Evolutionary conservation across 2,329 filamentous ascomycete species (phyloP).

Genomic region (Scopulariopsis brevicaulis): DNA sequence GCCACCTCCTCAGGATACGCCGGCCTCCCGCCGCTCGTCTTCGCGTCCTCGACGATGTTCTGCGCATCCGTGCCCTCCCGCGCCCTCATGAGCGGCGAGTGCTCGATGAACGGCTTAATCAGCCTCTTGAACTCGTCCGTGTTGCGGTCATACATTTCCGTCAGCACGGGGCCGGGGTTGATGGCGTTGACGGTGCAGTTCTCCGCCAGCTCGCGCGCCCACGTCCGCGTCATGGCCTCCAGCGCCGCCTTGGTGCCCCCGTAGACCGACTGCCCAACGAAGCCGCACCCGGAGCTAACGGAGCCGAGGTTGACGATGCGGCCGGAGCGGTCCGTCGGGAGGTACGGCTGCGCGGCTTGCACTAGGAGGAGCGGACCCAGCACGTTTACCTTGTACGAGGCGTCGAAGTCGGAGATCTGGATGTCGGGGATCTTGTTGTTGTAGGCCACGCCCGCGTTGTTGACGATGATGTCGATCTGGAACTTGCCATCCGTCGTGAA

Average conservation of each 20-base stretch:
- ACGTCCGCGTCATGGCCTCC: conserved; percentile 48
- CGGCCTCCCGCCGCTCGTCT: conserved; percentile 10
- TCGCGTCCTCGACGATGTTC: conserved; percentile 8
- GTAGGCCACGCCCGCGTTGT: conserved; percentile 66
- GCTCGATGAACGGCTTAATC: conserved; percentile 30
- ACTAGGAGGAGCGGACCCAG: conserved; percentile 68
- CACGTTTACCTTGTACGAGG: conserved; percentile 71
- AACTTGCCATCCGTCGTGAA: conserved; percentile 39
- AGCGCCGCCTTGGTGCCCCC: conserved; percentile 46
- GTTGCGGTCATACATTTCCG: conserved; percentile 37
- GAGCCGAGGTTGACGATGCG: conserved; percentile 45
- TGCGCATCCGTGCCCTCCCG: conserved; percentile 18
- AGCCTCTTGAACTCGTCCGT: conserved; percentile 26
- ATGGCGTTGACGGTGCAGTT: conserved; percentile 43
- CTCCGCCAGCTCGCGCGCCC: conserved; percentile 43
- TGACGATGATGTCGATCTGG: conserved; percentile 73
- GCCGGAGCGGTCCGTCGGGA: conserved; percentile 55
- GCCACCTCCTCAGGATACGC: conserved; percentile 12
- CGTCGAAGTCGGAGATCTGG: conserved; percentile 52
- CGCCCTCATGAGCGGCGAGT: conserved; percentile 51
- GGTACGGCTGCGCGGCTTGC: conserved; percentile 58
- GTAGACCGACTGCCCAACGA: conserved; percentile 44
- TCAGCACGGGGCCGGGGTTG: conserved; percentile 44
- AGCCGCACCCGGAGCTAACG: conserved; percentile 40
- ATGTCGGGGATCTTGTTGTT: conserved; percentile 58